Conservation (phyloP, 2,329 filamentous ascomycete species). For the Aspergillus quadricinctus region DNA sequence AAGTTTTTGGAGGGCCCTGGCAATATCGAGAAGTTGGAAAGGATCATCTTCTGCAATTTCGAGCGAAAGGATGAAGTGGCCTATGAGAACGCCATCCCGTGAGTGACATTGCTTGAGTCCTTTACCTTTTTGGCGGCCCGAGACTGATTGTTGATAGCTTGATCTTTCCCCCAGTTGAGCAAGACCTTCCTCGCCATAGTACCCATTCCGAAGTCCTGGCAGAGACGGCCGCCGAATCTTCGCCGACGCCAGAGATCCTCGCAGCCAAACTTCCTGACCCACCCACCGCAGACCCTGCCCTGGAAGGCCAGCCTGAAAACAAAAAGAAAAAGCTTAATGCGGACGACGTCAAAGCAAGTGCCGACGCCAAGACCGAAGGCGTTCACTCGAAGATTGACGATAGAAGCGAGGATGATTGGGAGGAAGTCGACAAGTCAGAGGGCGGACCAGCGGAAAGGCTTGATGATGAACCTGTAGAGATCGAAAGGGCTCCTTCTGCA, state of each 20-base stretch:
- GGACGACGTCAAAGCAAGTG: slow-evolving; percentile 2
- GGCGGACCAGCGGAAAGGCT: slow-evolving; percentile 21
- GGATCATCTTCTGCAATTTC: slow-evolving; percentile 83
- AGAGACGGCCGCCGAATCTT: slow-evolving; percentile 24
- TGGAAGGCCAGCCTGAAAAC: slow-evolving; percentile 39
- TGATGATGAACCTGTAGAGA: slow-evolving; percentile 32
- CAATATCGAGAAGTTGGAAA: slow-evolving; percentile 52
- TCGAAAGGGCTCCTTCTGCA: slow-evolving; percentile 25
- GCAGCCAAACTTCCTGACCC: slow-evolving; percentile 46
- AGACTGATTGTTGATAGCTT: slow-evolving; percentile 28
- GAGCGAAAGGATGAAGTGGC: slow-evolving; percentile 69
- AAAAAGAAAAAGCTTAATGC: slow-evolving; percentile 46
- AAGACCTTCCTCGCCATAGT: slow-evolving; percentile 22
- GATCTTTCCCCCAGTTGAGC: slow-evolving; percentile 47
- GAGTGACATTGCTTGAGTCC: slow-evolving; percentile 38
- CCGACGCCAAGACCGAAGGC: slow-evolving; percentile 1
- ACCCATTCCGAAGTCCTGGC: slow-evolving; percentile 6
- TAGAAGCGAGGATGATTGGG: slow-evolving; percentile 37
- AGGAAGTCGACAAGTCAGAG: slow-evolving; percentile 31
- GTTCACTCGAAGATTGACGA: slow-evolving; percentile 18
- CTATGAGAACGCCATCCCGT: slow-evolving; percentile 72
- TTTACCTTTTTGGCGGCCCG: not conserved
- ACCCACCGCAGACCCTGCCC: slow-evolving; percentile 44
- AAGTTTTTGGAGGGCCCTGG: slow-evolving; percentile 47
- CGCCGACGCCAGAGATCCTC: slow-evolving; percentile 24